These are phyloP conservation scores for Sophora flavescens DNA, from an alignment of 306 rosid genomes.

Conservation along the genomic window DNA sequence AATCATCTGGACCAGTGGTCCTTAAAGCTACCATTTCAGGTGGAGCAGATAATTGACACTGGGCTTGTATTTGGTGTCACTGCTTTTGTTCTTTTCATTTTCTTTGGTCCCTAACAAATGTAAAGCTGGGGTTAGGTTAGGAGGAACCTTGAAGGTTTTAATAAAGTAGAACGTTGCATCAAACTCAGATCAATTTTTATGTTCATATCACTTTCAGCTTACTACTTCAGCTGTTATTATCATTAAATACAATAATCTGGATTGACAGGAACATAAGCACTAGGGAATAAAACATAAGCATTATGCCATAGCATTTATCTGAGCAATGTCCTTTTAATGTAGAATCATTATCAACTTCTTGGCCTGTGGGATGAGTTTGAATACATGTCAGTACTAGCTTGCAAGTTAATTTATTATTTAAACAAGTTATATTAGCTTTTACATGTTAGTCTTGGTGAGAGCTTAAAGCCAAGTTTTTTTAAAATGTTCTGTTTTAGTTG, in stretches of 20 bases:
- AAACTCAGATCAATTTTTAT: slow-evolving; percentile 35
- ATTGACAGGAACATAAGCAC: slow-evolving; percentile 43
- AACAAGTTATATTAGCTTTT: background rate
- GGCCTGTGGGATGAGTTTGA: slow-evolving; percentile 36
- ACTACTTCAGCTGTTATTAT: slow-evolving; percentile 40
- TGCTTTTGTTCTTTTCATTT: slow-evolving; percentile 2
- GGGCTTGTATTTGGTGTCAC: slow-evolving; percentile 25
- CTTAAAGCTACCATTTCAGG: slow-evolving; percentile 46
- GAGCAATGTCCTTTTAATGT: slow-evolving; percentile 14
- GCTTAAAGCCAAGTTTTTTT: slow-evolving; percentile 42
- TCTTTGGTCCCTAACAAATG: slow-evolving; percentile 27
- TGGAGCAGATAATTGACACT: slow-evolving; percentile 29
- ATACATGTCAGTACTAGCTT: background rate
- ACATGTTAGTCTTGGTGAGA: slow-evolving; percentile 20
- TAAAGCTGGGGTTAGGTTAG: slow-evolving; percentile 46
- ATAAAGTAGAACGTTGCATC: slow-evolving; percentile 45
- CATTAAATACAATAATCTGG: slow-evolving; percentile 32
- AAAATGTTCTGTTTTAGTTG: slow-evolving; percentile 37
- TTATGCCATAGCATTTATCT: background rate
- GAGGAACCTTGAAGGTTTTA: slow-evolving; percentile 38
- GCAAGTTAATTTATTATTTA: too few relatives aligned
- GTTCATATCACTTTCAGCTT: slow-evolving; percentile 51
- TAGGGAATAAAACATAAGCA: slow-evolving; percentile 20
- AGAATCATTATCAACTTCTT: slow-evolving; percentile 37
- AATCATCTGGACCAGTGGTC: slow-evolving; percentile 51